Evolutionary conservation across 345 rosid species (phyloP).

Genomic region (Mercurialis annua): DNA sequence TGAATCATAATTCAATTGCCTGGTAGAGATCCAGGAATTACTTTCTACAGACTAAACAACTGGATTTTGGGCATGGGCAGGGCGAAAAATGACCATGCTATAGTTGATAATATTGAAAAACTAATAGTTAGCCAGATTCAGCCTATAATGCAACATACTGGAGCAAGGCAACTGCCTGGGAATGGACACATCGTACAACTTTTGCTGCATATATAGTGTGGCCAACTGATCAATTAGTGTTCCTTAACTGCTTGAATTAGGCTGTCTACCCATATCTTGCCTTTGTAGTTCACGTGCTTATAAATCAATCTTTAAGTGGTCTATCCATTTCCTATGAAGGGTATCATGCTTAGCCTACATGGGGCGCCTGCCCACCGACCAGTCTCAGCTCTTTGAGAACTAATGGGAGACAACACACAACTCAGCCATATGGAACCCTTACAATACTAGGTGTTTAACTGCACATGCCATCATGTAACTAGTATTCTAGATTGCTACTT

Average conservation of each 20-base stretch:
- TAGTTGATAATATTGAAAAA: not conserved
- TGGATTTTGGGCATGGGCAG: not conserved
- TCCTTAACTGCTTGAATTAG: no score
- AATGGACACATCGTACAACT: no score
- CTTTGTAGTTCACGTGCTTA: not conserved
- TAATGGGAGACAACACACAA: not conserved
- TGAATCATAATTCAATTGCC: not conserved
- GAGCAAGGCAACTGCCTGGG: not conserved
- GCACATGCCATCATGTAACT: not conserved
- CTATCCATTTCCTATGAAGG: no score
- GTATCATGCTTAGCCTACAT: not conserved
- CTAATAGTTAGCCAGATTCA: not conserved
- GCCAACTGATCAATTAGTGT: no score
- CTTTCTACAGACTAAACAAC: not conserved
- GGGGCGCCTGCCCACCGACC: not conserved
- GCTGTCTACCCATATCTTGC: not conserved
- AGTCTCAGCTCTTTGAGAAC: not conserved
- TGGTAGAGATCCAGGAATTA: not conserved
- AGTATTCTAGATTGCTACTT: not conserved
- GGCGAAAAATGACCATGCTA: not conserved
- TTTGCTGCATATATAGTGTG: no score
- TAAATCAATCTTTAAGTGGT: no score
- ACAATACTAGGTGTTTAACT: not conserved
- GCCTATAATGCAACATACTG: not conserved
- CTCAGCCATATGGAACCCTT: not conserved